Percentiles rank a stretch among this genome's conserved stretches.
Conservation (phyloP, 2,329 filamentous ascomycete species). For the Fusarium neocosmosporiellum region DNA sequence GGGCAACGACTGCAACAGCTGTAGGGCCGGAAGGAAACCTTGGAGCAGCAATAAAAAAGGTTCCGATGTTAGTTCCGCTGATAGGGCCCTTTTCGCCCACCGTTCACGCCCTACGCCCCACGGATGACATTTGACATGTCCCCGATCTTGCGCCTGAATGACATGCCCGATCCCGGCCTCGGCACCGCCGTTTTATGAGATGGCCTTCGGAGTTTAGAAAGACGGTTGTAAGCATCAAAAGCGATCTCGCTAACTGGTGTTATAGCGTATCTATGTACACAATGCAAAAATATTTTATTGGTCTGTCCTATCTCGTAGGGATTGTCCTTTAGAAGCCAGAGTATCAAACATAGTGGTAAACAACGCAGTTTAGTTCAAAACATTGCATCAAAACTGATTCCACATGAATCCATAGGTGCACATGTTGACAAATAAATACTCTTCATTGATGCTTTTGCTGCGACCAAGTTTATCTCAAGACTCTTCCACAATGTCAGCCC, state of each 20-base stretch:
- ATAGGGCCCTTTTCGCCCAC: not conserved
- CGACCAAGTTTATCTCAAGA: not conserved
- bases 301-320: too few species aligned
- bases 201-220: not conserved
- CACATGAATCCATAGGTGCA: too few species aligned
- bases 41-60: not conserved
- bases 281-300: too few species aligned
- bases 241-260: too few species aligned
- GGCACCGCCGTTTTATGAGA: not conserved
- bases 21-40: not conserved
- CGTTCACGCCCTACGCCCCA: not conserved
- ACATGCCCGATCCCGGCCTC: not conserved
- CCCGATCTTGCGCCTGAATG: not conserved
- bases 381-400: too few species aligned
- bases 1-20: not conserved
- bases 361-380: too few species aligned
- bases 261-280: too few species aligned
- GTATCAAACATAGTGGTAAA: too few species aligned
- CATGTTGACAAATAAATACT: not conserved
- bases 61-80: not conserved
- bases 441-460: not conserved
- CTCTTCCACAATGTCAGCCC: not conserved
- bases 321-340: too few species aligned
- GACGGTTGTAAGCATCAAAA: rapidly evolving
- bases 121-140: not conserved